phyloP scores from a whole-genome alignment of 148 eudicot genomes.

The Hydrangea macrophylla region DNA sequence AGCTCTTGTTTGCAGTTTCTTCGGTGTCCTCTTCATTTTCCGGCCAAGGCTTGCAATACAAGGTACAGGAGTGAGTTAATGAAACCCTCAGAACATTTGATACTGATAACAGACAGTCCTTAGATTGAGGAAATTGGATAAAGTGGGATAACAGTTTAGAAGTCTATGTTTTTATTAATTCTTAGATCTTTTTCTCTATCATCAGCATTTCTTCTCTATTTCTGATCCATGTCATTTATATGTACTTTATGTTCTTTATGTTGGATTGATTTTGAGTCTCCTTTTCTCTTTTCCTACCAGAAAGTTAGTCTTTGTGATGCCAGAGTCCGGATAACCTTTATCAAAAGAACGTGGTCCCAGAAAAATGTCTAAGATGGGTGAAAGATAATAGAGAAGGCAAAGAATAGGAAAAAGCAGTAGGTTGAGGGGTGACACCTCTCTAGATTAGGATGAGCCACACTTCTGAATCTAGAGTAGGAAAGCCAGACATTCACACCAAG shows the following conservation, averaged over 20 bases:
- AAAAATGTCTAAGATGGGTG: no score
- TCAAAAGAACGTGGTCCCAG: no score
- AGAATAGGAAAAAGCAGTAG: no score
- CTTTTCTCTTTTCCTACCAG: background rate
- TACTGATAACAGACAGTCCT: background rate
- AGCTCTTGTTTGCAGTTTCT: constrained; percentile 63
- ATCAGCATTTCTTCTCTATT: background rate
- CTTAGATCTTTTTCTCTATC: background rate
- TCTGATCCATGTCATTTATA: background rate
- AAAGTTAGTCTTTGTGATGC: no score
- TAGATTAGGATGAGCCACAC: no score
- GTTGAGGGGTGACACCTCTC: no score
- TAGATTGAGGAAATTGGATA: background rate
- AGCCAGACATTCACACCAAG: no score
- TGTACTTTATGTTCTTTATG: background rate
- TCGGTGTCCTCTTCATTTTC: constrained; percentile 54
- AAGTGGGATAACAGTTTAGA: background rate
- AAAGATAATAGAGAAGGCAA: no score
- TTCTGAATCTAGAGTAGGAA: no score
- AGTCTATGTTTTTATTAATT: background rate
- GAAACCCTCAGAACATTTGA: constrained; percentile 11
- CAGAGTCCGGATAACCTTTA: no score
- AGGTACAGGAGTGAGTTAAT: constrained; percentile 48
- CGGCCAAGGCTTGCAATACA: constrained; percentile 33
- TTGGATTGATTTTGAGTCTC: background rate